Conservation (phyloP, 768 basidiomycete species). For the Panaeolus cyanescens region DNA sequence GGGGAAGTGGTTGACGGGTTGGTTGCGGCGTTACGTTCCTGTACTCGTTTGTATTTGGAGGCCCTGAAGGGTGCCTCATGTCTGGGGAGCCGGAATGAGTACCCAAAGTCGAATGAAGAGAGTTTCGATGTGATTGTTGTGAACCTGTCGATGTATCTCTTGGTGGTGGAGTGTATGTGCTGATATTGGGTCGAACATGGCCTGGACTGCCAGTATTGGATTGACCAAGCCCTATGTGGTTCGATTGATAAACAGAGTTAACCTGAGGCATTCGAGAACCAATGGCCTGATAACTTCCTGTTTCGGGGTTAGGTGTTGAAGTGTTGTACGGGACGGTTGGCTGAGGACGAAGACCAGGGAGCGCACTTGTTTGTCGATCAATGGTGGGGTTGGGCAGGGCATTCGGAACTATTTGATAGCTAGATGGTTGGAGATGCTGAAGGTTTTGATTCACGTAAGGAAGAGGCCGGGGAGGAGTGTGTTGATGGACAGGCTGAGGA, state of each 20-base stretch:
- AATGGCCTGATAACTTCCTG: background rate
- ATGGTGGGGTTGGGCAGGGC: background rate
- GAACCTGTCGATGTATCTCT: no score
- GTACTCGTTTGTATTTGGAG: background rate
- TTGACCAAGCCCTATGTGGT: background rate
- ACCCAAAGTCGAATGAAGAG: background rate
- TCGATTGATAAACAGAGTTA: no score
- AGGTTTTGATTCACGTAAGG: background rate
- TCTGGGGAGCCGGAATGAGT: background rate
- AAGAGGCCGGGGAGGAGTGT: background rate
- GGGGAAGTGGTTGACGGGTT: slow-evolving; percentile 12
- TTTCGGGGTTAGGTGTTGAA: background rate
- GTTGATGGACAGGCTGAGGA: background rate
- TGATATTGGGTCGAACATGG: background rate
- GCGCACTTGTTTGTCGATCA: background rate
- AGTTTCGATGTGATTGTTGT: no score
- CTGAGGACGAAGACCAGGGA: background rate
- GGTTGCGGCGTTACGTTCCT: slow-evolving; percentile 1
- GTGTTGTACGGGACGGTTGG: background rate
- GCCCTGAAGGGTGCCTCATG: background rate
- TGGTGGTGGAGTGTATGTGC: background rate
- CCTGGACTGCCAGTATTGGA: background rate
- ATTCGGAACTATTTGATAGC: background rate
- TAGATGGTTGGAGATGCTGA: background rate
- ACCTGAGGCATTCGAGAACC: no score